phyloP scores from a whole-genome alignment of 306 rosid species.

The Prunus padus region DNA sequence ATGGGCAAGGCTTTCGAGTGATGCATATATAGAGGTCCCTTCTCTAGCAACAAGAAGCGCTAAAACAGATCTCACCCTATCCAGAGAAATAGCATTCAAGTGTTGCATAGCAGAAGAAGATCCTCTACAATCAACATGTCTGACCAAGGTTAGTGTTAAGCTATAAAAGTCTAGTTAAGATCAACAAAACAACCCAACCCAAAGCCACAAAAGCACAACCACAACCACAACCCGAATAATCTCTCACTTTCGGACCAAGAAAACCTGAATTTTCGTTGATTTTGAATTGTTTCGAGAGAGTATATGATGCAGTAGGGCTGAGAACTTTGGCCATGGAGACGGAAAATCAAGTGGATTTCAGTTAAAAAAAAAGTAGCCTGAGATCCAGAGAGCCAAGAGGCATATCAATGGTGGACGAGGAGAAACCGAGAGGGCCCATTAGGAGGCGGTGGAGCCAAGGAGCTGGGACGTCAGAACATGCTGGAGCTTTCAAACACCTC shows the following conservation, averaged over 20 bases:
- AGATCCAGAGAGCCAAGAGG: neutral
- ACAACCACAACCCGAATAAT: neutral
- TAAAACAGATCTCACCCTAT: too few species aligned
- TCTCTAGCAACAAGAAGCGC: too few species aligned
- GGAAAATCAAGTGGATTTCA: slow-evolving; percentile 35
- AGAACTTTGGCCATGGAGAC: slow-evolving; percentile 44
- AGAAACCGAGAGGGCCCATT: slow-evolving; percentile 29
- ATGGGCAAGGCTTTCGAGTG: too few species aligned
- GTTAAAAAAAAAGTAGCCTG: too few species aligned
- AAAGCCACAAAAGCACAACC: neutral
- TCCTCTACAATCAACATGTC: too few species aligned
- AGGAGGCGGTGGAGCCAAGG: slow-evolving; percentile 62
- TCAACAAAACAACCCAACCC: too few species aligned
- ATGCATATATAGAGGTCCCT: too few species aligned
- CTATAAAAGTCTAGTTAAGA: too few species aligned
- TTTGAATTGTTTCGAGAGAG: neutral
- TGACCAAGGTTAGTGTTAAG: too few species aligned
- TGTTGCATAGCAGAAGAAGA: too few species aligned
- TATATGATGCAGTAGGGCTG: slow-evolving; percentile 14
- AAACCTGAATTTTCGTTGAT: neutral
- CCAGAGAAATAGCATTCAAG: too few species aligned
- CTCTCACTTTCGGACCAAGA: slow-evolving; percentile 1
- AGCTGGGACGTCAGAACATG: slow-evolving; percentile 47
- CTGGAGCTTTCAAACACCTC: slow-evolving; percentile 72
- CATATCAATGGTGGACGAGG: slow-evolving; percentile 67